These are phyloP conservation scores for Aphanomyces invadans DNA, from an alignment of 352 stramenopile genomes.

Conservation along the genomic window DNA sequence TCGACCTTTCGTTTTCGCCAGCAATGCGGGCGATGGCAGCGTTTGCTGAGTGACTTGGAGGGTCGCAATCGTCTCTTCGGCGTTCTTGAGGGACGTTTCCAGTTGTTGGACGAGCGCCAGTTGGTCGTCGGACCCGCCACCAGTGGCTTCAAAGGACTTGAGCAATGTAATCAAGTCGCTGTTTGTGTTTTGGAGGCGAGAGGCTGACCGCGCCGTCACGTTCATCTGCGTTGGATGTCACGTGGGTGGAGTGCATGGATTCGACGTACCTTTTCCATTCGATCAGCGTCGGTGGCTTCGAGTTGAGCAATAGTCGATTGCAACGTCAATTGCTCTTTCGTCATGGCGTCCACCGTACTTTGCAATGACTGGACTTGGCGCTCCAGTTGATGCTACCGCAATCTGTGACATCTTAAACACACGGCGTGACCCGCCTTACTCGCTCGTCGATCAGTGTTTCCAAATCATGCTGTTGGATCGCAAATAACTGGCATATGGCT, in stretches of 20 bases:
- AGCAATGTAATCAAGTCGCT: slow-evolving; percentile 54
- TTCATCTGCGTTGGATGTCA: no score
- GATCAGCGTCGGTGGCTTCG: slow-evolving; percentile 37
- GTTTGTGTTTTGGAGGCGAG: slow-evolving; percentile 47
- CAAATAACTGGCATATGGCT: slow-evolving; percentile 45
- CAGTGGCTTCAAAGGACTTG: slow-evolving; percentile 49
- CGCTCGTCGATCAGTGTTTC: slow-evolving; percentile 56
- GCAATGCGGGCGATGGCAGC: slow-evolving; percentile 35
- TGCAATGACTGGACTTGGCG: slow-evolving; percentile 45
- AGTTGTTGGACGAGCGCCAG: slow-evolving; percentile 34
- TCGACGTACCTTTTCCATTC: slow-evolving; percentile 33
- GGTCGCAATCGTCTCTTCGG: slow-evolving; percentile 39
- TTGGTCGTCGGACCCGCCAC: slow-evolving; percentile 33
- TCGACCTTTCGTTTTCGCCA: slow-evolving; percentile 42
- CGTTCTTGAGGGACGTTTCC: slow-evolving; percentile 42
- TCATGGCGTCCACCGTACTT: slow-evolving; percentile 39
- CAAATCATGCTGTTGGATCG: slow-evolving; percentile 48
- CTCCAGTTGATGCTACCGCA: slow-evolving; percentile 32
- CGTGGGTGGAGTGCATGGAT: no score
- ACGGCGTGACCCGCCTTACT: no score
- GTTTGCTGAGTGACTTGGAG: slow-evolving; percentile 34
- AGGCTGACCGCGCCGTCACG: neutral
- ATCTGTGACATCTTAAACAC: no score
- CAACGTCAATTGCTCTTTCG: slow-evolving; percentile 30
- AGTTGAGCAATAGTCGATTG: slow-evolving; percentile 39